Base-by-base conservation (phyloP, 78 protist genomes). In the Creolimax fragrantissima region DNA sequence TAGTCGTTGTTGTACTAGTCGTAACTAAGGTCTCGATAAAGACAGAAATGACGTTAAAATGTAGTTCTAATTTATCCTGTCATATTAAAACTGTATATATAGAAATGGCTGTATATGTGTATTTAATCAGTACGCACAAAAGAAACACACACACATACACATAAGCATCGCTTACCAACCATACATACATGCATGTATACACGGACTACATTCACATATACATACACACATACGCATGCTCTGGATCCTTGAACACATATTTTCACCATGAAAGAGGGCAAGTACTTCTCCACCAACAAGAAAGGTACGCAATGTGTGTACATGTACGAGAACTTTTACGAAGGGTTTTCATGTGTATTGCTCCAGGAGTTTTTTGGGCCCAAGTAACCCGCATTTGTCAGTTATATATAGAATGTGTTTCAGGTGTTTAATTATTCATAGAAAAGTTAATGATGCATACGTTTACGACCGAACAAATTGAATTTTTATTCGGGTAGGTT, bases 281-380 rank as follows among this genome's bases (percentile, higher is more conserved):
- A 93, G 88, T 93, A 88, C 92, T 93, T 93, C 41, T 35, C 92
- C 41, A 89, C 94, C 90, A 81, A 91, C 92, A 93, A 93, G 67
- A 93, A 93, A 45, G 94, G 93, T 81, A 41, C 5, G 89, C 41
- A 58, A 58, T 32, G 74, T 24, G 11, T 17, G 11, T 32, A 58
- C 11, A 24, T 24, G 74, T 24, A 58, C 74, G 24, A 24, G 39
- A 58, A 58, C 11, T 58, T 17, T 32, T 58, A 32, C 74, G 74
- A 58, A 58, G 39, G 24, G 24, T 17, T 1, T 58, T 24, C 24
- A 58, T 58, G 39, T 58, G 74, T 58, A 58, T 58, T 58, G 11
- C 1, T 58, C 11, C 39, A 58, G n/a, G n/a, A n/a, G n/a, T n/a
- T n/a, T n/a, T n/a, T n/a, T n/a, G n/a, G n/a, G n/a, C n/a, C n/a